Evolutionary conservation across 2,329 filamentous ascomycete genomes (phyloP), one percentile per base, ranked within the genome.

Genomic region (Gnomoniopsis sp.): DNA sequence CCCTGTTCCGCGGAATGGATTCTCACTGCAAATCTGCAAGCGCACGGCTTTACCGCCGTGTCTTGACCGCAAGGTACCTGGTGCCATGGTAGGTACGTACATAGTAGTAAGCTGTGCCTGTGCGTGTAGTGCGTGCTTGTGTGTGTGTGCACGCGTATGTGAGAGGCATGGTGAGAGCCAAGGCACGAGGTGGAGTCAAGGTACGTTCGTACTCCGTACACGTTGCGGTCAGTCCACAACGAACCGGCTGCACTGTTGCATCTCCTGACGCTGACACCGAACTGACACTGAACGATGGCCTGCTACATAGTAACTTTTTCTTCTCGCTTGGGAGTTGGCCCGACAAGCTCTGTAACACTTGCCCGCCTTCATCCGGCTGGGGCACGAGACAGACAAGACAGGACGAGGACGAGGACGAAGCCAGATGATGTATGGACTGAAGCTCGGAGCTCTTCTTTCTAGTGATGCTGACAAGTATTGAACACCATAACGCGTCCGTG

Each of bases 21-120:
- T 12, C 46, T 17, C 48, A 47, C 36, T 44, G 53, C 53, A 49
- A 56, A 26, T 26, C 46, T 44, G 46, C 53, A 49, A 12, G 53
- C 53, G 33, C 34, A 50, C 53, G 44, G 44, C 8, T 48, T 55
- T 55, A 55, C 53, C 53, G 53, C 53, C 46, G 53, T 36, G 47
- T 50, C 53, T 43, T 56, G 53, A 56, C 53, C 53, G 53, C 47
- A 56, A 44, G 36, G 44, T 30, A 30, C 26, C 26, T 30, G 26
- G 8, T 30, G 8, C 26, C 26, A 8, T 30, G 26, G 26, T 30
- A 30, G 26, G 26, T n/a, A n/a, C n/a, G n/a, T n/a, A n/a, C n/a
- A n/a, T n/a, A n/a, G n/a, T 14, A 15, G 17, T 19, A 47, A 23
- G 21, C 44, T 47, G 44, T 46, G 43, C 43, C 10, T 43, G 38